Base-by-base conservation (phyloP, 345 rosid species). In the Eucalyptus cloeziana region DNA sequence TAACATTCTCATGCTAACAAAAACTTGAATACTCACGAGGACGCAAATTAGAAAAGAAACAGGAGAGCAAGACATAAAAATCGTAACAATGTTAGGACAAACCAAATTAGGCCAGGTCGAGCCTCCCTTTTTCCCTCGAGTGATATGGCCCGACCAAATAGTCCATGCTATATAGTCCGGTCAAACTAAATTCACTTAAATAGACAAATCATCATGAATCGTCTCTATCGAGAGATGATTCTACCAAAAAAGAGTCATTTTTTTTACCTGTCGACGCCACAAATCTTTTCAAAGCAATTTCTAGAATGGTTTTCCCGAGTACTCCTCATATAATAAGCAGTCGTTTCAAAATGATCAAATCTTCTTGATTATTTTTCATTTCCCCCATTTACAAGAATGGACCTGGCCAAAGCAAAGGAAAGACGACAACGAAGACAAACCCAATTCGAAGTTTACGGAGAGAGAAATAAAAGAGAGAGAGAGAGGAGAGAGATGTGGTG, bases 141-240 rank as follows among this genome's bases (percentile, higher is more conserved):
- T 19, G 8, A 71, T 10, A 37, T 19, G 45, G 4, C 45, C 1
- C 0, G 45, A 40, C 8, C 27, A 71, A 37, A 21, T 19, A 37
- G 7, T 21, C 8, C 81, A 71, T 10, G 14, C 15, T 6, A 19
- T 24, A 37, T 22, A 5, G 4, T 71, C 8, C 4, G 2, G 45
- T 71, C 14, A 4, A 19, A 21, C 2, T 37, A 37, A 3, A 71
- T 19, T 13, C 3, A 10, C 4, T 19, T 37, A 21, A 71, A 71
- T 10, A 9, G 13, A 69, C 0, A 10, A 0, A 37, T 5, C 2
- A 37, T 37, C 1, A 2, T 19, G 2, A 5, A 17, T 37, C 1
- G 27, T 0, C 0, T 0, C 2, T 14, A 0, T 71, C 0, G 0
- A 71, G 45, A 19, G 25, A 11, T 2, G 4, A 0, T 5, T 10